Evolutionary conservation across 371 early-diverging fungal species (phyloP).

Genomic region (Mycotypha africana): DNA sequence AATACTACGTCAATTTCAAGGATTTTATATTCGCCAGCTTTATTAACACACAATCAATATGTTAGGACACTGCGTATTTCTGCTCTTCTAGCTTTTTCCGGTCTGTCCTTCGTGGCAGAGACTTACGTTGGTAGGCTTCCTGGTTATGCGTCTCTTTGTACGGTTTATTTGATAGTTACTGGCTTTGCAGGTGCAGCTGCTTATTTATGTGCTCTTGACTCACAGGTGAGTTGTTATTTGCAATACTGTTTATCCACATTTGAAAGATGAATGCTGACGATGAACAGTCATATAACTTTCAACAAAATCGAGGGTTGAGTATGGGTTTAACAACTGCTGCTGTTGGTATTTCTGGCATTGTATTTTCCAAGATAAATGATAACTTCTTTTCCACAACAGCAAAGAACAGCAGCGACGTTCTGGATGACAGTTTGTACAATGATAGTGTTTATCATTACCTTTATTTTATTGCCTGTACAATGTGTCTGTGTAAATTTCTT

Average conservation of each 20-base stretch:
- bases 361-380: constrained; percentile 43
- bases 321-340: constrained; percentile 41
- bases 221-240: constrained; percentile 22
- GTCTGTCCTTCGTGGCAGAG: constrained; percentile 34
- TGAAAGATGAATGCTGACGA: background rate
- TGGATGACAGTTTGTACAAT: constrained; percentile 7
- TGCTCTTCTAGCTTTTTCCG: constrained; percentile 25
- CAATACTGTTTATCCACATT: too few species aligned
- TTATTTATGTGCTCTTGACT: constrained; percentile 40
- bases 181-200: constrained; percentile 38
- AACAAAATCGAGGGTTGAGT: constrained; percentile 33
- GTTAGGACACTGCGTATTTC: constrained; percentile 29
- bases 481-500: constrained; percentile 19
- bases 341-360: constrained; percentile 34
- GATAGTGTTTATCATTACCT: constrained; percentile 30
- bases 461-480: constrained; percentile 25
- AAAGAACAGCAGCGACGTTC: constrained; percentile 5
- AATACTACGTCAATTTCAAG: too few species aligned
- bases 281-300: constrained; percentile 32
- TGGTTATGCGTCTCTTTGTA: constrained; percentile 21
- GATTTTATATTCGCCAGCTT: too few species aligned
- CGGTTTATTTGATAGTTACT: constrained; percentile 24
- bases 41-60: background rate
- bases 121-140: constrained; percentile 34
- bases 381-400: too few species aligned